phyloP scores from a whole-genome alignment of 257 asterid species.

The Forsythia viridissima region DNA sequence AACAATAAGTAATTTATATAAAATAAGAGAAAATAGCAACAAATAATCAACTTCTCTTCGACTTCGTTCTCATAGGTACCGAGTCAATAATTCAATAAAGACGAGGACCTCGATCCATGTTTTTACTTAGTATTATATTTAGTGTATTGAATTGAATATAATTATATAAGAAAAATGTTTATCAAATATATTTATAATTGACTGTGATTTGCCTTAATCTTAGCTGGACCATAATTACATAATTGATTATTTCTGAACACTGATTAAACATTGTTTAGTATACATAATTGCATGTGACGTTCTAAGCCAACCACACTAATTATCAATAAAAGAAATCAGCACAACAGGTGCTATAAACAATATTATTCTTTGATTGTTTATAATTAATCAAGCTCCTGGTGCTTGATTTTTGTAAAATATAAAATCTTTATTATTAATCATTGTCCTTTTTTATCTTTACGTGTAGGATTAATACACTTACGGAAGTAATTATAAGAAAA shows the following conservation, averaged over 20 bases:
- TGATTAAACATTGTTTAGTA: neutral
- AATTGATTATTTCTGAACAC: neutral
- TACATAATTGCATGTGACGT: slow-evolving; percentile 36
- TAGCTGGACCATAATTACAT: neutral
- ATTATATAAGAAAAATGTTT: no score
- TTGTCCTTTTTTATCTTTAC: no score
- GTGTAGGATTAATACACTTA: neutral
- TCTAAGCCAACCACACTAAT: neutral
- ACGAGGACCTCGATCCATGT: no score
- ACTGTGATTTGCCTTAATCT: neutral
- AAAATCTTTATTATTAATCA: neutral
- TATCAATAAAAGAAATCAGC: neutral
- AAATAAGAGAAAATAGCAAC: no score
- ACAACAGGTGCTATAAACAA: slow-evolving; percentile 17
- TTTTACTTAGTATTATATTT: no score
- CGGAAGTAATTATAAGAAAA: no score
- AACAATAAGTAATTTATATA: no score
- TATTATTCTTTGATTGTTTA: slow-evolving; percentile 2
- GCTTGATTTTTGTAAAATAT: slow-evolving; percentile 10
- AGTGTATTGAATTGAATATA: no score
- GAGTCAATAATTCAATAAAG: no score
- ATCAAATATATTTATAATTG: neutral
- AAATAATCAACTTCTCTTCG: no score
- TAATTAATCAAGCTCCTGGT: slow-evolving; percentile 4
- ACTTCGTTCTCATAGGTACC: no score